Evolutionary conservation across 2,329 filamentous ascomycete species (phyloP), one percentile per base, ranked within the genome.

Genomic region (Lecanicillium sp.): DNA sequence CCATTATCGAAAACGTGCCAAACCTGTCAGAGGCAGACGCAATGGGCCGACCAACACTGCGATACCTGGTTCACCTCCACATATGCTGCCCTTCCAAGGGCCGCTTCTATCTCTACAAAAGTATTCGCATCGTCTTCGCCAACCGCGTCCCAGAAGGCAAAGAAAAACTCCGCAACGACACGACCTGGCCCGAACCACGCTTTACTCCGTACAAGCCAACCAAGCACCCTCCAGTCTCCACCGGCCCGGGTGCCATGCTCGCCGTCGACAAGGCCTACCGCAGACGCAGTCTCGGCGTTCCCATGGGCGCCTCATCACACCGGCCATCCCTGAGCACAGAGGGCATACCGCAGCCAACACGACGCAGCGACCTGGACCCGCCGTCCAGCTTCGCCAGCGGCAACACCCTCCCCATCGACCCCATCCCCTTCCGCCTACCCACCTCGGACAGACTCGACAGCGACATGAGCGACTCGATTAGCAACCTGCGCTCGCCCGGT

Each of bases 71-170:
- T 39, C 92, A 98, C 55, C 56, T 98, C 36, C 87, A 97, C 56
- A 92, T 98, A 41, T 97, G 90, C 61, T 90, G 83, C 52, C 84
- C 87, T 1, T 78, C 81, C 1, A 84, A 81, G 46, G 87, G 86
- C 5, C 79, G 89, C 11, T 94, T 81, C 58, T 97, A 88, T 52
- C 69, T 98, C 5, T 92, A 97, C 66, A 94, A 92, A 52, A 87
- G 79, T 50, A 84, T 97, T 42, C 81, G 92, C 12, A 87, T 97
- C 27, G 90, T 98, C 3, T 98, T 98, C 57, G 92, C 92, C 39
- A 97, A 97, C 56, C 79, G 92, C 18, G 90, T 96, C 0, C 90
- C 92, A 0, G 92, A 97, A 51, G 90, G 87, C 29, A 95, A 96
- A 56, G 90, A 97, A 61, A 90, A 83, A 54, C 71, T 98, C 29